These are phyloP conservation scores for Beauveria bassiana DNA, from an alignment of 2,329 filamentous ascomycete species.

Conservation along the genomic window DNA sequence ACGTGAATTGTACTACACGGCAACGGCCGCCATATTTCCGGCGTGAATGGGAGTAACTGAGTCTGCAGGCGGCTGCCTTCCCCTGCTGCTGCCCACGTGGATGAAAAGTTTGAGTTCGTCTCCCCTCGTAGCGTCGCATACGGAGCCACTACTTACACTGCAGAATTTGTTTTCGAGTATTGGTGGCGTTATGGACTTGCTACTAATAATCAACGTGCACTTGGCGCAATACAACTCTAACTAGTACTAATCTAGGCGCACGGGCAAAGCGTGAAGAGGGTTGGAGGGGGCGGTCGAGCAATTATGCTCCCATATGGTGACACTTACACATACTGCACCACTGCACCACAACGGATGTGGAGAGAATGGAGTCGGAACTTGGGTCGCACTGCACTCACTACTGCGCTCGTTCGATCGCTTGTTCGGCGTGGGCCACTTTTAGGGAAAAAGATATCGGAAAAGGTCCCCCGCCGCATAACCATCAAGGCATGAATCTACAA, in stretches of 20 bases:
- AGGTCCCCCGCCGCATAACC: background rate
- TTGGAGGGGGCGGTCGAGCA: background rate
- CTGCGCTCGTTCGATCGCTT: constrained; percentile 6
- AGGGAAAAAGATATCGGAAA: background rate
- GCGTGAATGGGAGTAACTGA: background rate
- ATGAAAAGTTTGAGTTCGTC: background rate
- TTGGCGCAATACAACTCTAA: background rate
- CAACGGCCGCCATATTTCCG: background rate
- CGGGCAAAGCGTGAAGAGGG: background rate
- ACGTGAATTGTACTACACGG: background rate
- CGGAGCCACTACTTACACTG: background rate
- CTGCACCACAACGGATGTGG: background rate
- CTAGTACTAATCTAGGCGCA: background rate
- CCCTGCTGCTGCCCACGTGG: constrained; percentile 4
- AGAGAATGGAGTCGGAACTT: background rate
- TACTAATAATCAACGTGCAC: background rate
- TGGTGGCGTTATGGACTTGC: background rate
- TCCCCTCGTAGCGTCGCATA: background rate
- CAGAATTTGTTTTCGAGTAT: background rate
- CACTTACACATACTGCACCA: background rate
- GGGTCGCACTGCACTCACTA: constrained; percentile 1
- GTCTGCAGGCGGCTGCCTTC: background rate
- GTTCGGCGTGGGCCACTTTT: background rate
- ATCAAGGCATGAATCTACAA: background rate
- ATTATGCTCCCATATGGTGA: background rate